Evolutionary conservation across 495 filamentous ascomycete species (phyloP).

Genomic region (Bacidia rubella): DNA sequence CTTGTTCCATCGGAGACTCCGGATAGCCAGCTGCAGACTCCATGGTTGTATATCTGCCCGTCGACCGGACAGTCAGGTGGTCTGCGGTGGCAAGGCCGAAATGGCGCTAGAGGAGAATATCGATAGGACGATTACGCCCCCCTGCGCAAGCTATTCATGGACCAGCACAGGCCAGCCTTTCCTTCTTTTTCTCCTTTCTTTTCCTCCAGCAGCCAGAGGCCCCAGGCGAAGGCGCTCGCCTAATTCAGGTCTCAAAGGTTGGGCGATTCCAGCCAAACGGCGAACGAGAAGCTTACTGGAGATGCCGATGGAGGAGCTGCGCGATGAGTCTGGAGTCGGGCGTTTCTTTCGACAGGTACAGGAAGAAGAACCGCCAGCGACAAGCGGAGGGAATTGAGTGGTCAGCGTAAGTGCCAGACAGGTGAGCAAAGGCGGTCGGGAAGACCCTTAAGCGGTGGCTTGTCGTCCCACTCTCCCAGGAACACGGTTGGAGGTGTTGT

Average conservation of each 20-base stretch:
- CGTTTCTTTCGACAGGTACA: slow-evolving; percentile 9
- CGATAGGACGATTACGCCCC: slow-evolving; percentile 17
- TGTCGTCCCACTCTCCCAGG: not conserved
- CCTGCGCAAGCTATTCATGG: slow-evolving; percentile 13
- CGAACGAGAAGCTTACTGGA: slow-evolving; percentile 6
- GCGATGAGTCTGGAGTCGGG: slow-evolving; percentile 9
- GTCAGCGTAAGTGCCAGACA: slow-evolving; percentile 14
- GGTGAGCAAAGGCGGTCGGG: slow-evolving; percentile 3
- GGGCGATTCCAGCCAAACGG: slow-evolving; percentile 9
- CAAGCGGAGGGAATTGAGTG: slow-evolving; percentile 18
- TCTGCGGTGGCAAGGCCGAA: not conserved
- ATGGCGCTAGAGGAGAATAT: slow-evolving; percentile 14
- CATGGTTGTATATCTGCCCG: slow-evolving; percentile 23
- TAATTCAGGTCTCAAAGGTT: slow-evolving; percentile 2
- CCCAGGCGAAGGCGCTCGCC: slow-evolving; percentile 1
- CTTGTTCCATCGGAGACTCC: slow-evolving; percentile 73
- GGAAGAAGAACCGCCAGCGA: slow-evolving; percentile 18
- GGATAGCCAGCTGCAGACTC: slow-evolving; percentile 51
- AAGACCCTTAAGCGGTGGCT: slow-evolving; percentile 4
- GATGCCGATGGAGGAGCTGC: slow-evolving; percentile 5
- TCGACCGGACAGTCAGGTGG: not conserved
- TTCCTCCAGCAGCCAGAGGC: slow-evolving; percentile 6
- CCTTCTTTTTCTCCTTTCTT: too few relatives aligned
- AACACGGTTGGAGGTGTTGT: not conserved
- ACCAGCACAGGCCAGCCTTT: slow-evolving; percentile 13